Evolutionary conservation across 768 basidiomycete species (phyloP), one percentile per base, ranked within the genome.

Genomic region (Mycena sanguinolenta): DNA sequence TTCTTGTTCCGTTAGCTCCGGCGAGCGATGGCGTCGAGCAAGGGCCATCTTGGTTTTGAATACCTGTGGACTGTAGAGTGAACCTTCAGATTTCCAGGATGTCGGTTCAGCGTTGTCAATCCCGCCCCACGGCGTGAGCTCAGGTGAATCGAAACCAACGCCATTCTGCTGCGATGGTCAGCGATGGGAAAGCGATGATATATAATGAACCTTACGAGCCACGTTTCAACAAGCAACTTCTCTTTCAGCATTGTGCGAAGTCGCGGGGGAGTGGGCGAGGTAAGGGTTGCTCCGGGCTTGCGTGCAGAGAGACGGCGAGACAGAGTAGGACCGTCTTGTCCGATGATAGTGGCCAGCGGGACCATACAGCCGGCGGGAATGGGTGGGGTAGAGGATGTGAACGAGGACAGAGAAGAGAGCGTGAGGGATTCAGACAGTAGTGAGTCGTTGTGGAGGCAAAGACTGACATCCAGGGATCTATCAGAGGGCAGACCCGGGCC

Each of bases 81-180:
- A 84, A 34, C 83, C 83, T 75, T 84, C 83, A n/a, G 83, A 78
- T 39, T 79, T 78, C 84, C 83, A 84, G 16, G 74, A 54, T 44
- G 44, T 50, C n/a, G 62, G 14, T 13, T 74, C 57, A 55, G 39
- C 49, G 27, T 75, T 75, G 49, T 72, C 72, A 12, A 75, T 63
- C 27, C 70, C 78, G 50, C 73, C 78, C 84, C 84, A 85, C 23
- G 84, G 84, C 49, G 77, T 76, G 68, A 84, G 84, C n/a, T 81
- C 83, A 38, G 84, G 81, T 28, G 81, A 77, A 17, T 79, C 78
- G 44, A 72, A 74, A 36, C 67, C 74, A 27, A 72, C 64, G 28
- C 81, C 78, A 61, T 72, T 77, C 74, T 80, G 74, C 79, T 81
- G 39, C 49, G 36, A 62, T 32, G 69, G 58, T 53, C 65, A 63